Base-by-base conservation (phyloP, 441 rosid genomes). In the Cnidoscolus chayamansa region DNA sequence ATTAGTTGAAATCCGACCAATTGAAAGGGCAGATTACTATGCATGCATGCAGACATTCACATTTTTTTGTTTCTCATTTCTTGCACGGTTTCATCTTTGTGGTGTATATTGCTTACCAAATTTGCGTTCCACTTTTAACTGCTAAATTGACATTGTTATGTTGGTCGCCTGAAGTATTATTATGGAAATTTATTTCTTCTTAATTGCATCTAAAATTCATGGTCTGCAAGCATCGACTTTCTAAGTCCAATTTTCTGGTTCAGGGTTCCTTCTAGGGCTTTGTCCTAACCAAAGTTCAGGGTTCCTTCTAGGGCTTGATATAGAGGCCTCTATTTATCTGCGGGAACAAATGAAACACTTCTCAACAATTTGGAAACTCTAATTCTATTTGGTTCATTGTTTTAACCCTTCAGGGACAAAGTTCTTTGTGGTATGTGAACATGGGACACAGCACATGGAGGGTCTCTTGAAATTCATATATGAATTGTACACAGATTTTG, bases 351-450 rank as follows among this genome's bases (percentile, higher is more conserved):
- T 25, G 25, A 25, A 25, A 25, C 25, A 25, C 25, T 25, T 25
- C 25, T 25, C 25, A 25, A 25, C 25, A 25, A 25, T 25, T 25
- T 25, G 25, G 25, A 25, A 25, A 25, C 9, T 60, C 45, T 25
- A 60, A 49, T 30, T 58, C 7, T 12, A 32, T 0, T 56, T 8
- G 12, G 5, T 51, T 59, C 57, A 6, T 31, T 51, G 30, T 55
- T 65, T 68, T 15, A 45, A 43, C 50, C 59, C 11, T 73, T 48
- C 81, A 93, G 98, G 96, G 30, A 94, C 97, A 32, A 94, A 94
- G 82, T 91, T 94, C 83, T 91, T 94, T 82, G 97, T 91, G 69
- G 96, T 94, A 40, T 88, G 92, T 57, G 96, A 90, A 75, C 96
- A 96, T 6, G 96, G 97, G 55, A 81, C 92, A 20, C 94, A 75